Conservation (phyloP, 225 moss, liverwort and hornwort genomes). For the Sphagnum tenellum region DNA sequence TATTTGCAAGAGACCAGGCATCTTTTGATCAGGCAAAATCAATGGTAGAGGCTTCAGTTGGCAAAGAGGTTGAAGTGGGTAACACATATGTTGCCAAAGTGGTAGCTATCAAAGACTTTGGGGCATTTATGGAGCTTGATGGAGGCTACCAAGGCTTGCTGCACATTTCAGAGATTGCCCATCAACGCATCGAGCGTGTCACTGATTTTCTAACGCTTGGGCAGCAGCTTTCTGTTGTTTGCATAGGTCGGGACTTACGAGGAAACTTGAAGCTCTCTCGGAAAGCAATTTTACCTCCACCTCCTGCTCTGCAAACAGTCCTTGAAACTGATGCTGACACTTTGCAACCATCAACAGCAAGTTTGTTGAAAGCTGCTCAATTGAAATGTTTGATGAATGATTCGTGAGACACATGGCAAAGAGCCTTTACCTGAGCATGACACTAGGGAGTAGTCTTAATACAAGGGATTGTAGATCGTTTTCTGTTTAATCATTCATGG, state of each 20-base stretch:
- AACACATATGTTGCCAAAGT: slow-evolving; percentile 71
- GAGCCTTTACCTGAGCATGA: too few species aligned
- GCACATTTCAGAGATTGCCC: slow-evolving; percentile 92
- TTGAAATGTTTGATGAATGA: too few species aligned
- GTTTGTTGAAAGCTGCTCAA: too few species aligned
- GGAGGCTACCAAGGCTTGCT: slow-evolving; percentile 94
- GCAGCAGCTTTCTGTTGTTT: slow-evolving; percentile 64
- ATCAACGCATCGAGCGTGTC: slow-evolving; percentile 64
- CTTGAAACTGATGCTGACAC: slow-evolving; percentile 1
- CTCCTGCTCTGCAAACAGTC: slow-evolving; percentile 12
- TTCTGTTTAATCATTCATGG: too few species aligned
- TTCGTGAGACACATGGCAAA: too few species aligned
- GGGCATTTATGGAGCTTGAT: slow-evolving; percentile 86
- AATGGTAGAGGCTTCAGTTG: slow-evolving; percentile 86
- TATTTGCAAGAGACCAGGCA: slow-evolving; percentile 78
- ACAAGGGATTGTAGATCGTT: too few species aligned
- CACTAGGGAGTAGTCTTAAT: too few species aligned
- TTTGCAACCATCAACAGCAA: too few species aligned
- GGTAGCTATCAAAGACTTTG: slow-evolving; percentile 90
- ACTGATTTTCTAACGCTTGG: slow-evolving; percentile 70
- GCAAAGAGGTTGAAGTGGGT: slow-evolving; percentile 92
- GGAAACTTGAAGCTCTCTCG: slow-evolving; percentile 91
- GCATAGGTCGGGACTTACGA: slow-evolving; percentile 88
- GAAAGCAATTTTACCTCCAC: slow-evolving; percentile 55
- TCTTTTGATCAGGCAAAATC: slow-evolving; percentile 66